Evolutionary conservation across 345 rosid genomes (phyloP).

Genomic region (Linum usitatissimum): DNA sequence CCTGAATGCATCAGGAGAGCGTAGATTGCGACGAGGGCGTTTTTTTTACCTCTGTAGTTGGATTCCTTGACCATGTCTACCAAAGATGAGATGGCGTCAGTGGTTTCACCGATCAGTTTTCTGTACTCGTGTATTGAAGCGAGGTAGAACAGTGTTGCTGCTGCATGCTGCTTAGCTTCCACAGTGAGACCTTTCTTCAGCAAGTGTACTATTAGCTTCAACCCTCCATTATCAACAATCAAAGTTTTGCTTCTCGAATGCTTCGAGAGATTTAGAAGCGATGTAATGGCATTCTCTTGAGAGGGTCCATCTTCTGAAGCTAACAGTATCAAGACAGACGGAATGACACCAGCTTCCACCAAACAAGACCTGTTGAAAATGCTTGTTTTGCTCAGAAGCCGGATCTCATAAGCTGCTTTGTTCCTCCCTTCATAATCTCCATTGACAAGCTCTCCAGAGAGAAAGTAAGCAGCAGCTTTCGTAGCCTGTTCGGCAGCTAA

Average conservation of each 20-base stretch:
- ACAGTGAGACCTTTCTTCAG: slow-evolving; percentile 33
- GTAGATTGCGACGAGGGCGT: slow-evolving; percentile 57
- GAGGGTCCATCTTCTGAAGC: slow-evolving; percentile 12
- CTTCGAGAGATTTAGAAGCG: slow-evolving; percentile 56
- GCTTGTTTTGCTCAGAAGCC: slow-evolving; percentile 55
- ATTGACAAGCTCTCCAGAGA: slow-evolving; percentile 30
- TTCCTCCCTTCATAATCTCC: slow-evolving; percentile 32
- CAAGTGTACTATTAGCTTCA: slow-evolving; percentile 35
- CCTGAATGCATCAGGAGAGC: slow-evolving; percentile 43
- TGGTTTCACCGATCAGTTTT: slow-evolving; percentile 49
- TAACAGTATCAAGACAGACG: slow-evolving; percentile 33
- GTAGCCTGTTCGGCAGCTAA: slow-evolving; percentile 48
- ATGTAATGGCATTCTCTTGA: slow-evolving; percentile 66
- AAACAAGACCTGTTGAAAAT: slow-evolving; percentile 58
- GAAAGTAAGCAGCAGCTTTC: slow-evolving; percentile 33
- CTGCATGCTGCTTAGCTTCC: slow-evolving; percentile 64
- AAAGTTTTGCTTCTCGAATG: slow-evolving; percentile 38
- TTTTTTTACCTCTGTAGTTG: slow-evolving; percentile 41
- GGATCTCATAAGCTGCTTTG: slow-evolving; percentile 52
- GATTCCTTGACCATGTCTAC: slow-evolving; percentile 35
- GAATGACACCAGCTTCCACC: slow-evolving; percentile 48
- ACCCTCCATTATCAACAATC: slow-evolving; percentile 42
- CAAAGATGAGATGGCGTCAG: slow-evolving; percentile 46
- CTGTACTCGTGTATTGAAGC: slow-evolving; percentile 56
- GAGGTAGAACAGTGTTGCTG: slow-evolving; percentile 56